Evolutionary conservation across 2,329 filamentous ascomycete genomes (phyloP).

Genomic region (Talaromyces sp.): DNA sequence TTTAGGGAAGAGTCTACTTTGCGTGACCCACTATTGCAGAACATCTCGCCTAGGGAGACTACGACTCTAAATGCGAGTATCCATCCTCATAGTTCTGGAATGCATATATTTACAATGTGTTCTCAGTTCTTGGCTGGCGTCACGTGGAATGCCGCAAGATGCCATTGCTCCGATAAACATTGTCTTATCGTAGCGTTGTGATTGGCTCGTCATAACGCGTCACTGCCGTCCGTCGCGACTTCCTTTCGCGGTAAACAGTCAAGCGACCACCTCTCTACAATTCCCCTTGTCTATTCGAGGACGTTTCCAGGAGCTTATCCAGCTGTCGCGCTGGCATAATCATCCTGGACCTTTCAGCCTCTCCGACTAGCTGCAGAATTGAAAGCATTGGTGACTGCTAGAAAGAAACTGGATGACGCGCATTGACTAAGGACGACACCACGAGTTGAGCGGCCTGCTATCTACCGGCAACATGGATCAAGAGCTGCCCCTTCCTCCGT

Average conservation of each 20-base stretch:
- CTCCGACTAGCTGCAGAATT: neutral
- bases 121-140: neutral
- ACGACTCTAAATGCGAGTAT: too few species aligned
- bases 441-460: neutral
- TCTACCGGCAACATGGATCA: neutral
- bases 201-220: conserved; percentile 14
- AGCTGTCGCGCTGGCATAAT: conserved; percentile 12
- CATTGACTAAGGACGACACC: neutral
- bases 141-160: neutral
- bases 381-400: neutral
- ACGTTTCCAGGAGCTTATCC: conserved; percentile 9
- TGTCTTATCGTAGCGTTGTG: neutral
- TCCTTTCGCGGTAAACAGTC: conserved; percentile 16
- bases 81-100: too few species aligned
- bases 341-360: neutral
- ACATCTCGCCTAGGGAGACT: neutral
- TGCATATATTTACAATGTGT: too few species aligned
- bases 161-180: neutral
- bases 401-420: neutral
- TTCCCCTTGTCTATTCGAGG: neutral
- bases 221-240: conserved; percentile 3
- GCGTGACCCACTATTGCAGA: neutral
- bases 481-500: conserved; percentile 38
- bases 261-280: conserved; percentile 4
- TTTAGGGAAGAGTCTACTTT: neutral